Base-by-base conservation (phyloP, 2,329 filamentous ascomycete species). In the Aspergillus alliaceus region DNA sequence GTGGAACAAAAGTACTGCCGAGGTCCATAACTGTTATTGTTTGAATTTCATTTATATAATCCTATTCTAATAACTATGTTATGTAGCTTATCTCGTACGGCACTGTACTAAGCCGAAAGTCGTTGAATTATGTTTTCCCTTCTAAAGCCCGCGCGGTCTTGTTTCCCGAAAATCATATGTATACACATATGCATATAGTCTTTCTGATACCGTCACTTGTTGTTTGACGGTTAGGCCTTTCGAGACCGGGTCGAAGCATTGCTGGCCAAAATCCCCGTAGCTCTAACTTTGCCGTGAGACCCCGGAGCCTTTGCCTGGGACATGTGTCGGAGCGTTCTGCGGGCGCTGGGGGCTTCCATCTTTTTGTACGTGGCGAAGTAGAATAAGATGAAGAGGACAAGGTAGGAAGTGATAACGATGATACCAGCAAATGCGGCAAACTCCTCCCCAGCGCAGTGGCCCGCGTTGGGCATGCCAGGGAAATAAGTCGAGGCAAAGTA, bases 401-500 rank as follows among this genome's bases (percentile, higher is more conserved):
- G 40, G 14, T 44, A 44, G 14, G 40, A 44, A 6, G 22, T 44
- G 24, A 44, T n/a, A 18, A 44, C 14, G 14, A 44, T 3, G 9
- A 44, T 27, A 15, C 24, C 40, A 3, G 24, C 22, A 27, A 54
- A 18, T 2, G 52, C 40, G 20, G 49, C 31, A 12, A 47, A 37
- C 25, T 29, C 31, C n/a, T 51, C 31, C 39, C 42, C 48, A 6
- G 42, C 24, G 6, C 31, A 39, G 64, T 12, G 18, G 11, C 50
- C 50, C n/a, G 29, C 29, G n/a, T 31, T 31, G 3, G 93, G 93
- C 74, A 96, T 80, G 82, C 85, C 88, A 44, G 82, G 84, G 81
- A 89, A 96, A 86, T 96, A 96, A 67, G 87, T 89, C 69, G 88
- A 92, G 68, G 89, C 87, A 83, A 97, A 96, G 84, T 97, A 97